Evolutionary conservation across 2,329 filamentous ascomycete species (phyloP).

Genomic region (Chaetomium olivaceum): DNA sequence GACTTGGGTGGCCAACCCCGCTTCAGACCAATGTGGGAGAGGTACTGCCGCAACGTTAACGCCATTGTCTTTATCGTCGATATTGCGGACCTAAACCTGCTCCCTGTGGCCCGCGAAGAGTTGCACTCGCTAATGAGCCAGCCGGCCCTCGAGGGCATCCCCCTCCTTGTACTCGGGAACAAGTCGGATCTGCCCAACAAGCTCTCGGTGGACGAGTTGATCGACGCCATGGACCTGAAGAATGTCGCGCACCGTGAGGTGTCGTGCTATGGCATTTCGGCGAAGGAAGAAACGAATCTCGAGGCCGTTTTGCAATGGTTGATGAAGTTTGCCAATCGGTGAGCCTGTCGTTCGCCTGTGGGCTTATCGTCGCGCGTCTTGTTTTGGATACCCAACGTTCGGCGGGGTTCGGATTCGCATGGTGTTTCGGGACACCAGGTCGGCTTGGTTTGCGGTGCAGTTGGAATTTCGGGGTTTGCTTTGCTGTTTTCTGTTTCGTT

Average conservation of each 20-base stretch:
- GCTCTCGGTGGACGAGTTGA: slow-evolving; percentile 89
- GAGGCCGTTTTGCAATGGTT: slow-evolving; percentile 96
- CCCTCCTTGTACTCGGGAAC: slow-evolving; percentile 90
- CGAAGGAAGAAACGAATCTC: slow-evolving; percentile 97
- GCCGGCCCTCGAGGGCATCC: slow-evolving; percentile 82
- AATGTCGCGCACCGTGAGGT: slow-evolving; percentile 89
- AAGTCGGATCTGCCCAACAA: slow-evolving; percentile 94
- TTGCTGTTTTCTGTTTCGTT: slow-evolving; percentile 1
- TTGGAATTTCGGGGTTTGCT: background rate
- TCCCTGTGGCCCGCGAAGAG: slow-evolving; percentile 87
- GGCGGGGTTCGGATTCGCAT: slow-evolving; percentile 11
- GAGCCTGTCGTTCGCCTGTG: slow-evolving; percentile 35
- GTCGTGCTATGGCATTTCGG: slow-evolving; percentile 97
- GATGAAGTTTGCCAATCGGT: slow-evolving; percentile 82
- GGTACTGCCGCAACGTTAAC: slow-evolving; percentile 96
- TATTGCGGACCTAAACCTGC: slow-evolving; percentile 78
- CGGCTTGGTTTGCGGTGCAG: slow-evolving; percentile 9
- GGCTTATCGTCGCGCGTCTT: slow-evolving; percentile 19
- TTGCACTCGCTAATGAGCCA: slow-evolving; percentile 87
- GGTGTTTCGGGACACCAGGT: slow-evolving; percentile 1
- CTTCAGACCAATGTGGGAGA: slow-evolving; percentile 98
- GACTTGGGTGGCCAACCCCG: slow-evolving; percentile 95
- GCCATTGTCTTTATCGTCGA: slow-evolving; percentile 99
- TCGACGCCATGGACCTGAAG: slow-evolving; percentile 88
- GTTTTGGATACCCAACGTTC: slow-evolving; percentile 19